These are phyloP conservation scores for Pseudocercospora musae DNA, from an alignment of 2,329 filamentous ascomycete species.

Conservation along the genomic window DNA sequence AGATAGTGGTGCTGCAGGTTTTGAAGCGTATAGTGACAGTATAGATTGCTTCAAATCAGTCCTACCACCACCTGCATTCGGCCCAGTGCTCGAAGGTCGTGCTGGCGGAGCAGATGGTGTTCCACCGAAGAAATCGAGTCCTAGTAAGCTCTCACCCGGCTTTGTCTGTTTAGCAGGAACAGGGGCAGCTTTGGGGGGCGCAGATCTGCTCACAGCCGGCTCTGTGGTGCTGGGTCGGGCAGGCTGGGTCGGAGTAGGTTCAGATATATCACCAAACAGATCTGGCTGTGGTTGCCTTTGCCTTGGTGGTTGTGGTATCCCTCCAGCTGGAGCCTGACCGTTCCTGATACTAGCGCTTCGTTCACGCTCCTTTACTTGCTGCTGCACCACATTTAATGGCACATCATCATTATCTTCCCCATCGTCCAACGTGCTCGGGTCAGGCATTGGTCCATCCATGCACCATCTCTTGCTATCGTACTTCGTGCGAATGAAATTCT, in stretches of 20 bases:
- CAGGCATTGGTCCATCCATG: constrained; percentile 95
- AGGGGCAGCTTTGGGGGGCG: constrained; percentile 30
- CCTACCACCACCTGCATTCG: constrained; percentile 60
- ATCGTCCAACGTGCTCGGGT: constrained; percentile 83
- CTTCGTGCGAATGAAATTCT: constrained; percentile 99
- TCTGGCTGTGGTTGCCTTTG: constrained; percentile 58
- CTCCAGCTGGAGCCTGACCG: constrained; percentile 20
- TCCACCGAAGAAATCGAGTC: constrained; percentile 86
- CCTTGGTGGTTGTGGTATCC: constrained; percentile 15
- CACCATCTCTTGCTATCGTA: constrained; percentile 98
- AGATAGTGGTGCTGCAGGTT: constrained; percentile 62
- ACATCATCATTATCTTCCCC: constrained; percentile 72
- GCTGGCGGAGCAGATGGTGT: constrained; percentile 64
- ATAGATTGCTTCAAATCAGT: constrained; percentile 98
- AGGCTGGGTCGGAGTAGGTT: constrained; percentile 46
- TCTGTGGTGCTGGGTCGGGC: constrained; percentile 71
- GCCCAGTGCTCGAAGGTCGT: constrained; percentile 75
- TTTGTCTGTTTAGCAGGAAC: constrained; percentile 59
- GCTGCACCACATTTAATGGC: constrained; percentile 64
- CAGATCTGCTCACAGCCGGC: constrained; percentile 61
- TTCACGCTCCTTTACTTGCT: constrained; percentile 61
- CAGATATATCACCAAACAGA: constrained; percentile 73
- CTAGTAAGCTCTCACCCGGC: constrained; percentile 79
- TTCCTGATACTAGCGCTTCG: constrained; percentile 41
- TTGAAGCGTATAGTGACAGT: constrained; percentile 85